Base-by-base conservation (phyloP, 1,284 basidiomycete species). In the Apiotrichum gracile region DNA sequence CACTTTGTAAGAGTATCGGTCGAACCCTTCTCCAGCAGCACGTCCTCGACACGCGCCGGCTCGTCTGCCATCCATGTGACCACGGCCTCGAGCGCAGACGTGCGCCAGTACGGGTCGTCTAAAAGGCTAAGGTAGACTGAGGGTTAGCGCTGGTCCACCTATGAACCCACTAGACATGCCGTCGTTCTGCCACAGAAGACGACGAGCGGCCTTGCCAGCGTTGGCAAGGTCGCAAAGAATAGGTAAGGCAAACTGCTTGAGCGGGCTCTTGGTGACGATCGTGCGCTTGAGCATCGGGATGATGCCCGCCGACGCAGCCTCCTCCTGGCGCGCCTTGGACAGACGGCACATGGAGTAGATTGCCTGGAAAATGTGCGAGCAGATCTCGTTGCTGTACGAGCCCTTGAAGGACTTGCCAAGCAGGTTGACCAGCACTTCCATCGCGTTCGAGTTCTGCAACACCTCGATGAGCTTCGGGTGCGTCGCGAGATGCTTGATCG, bases 1-100 rank as follows among this genome's bases (percentile, higher is more conserved):
- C 89, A 88, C 57, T 81, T 82, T 29, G 93, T 79, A 13, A 98
- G 77, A 0, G 82, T 78, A 8, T 91, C 86, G 17, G 90, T 76
- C 0, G 89, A 79, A 4, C 79, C 75, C 1, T 81, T 76, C 65
- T 88, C 86, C 41, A 87, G 76, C 0, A 98, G 79, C 33, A 86
- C 84, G 66, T 93, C 91, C 70, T 97, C 94, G 5, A 98, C 88
- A 47, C 91, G 82, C 3, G 90, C 85, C 1, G 90, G 90, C 76
- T 97, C 94, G 67, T 97, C 94, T 77, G 92, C 88, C 55, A 97
- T 77, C 94, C 94, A 97, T 5, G 88, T 86, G 9, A 92, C 76
- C 31, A 97, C 84, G 6, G 91, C 85, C 69, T 98, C 94, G 51
- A 97, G 75, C 13, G 93, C 89, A 64, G 86, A 89, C 57, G 93